A percentile compares a stretch with the other conserved stretches of the same genome.
These are phyloP conservation scores for Eimeria falciformis DNA, from an alignment of 169 alveolate species.

Conservation along the genomic window DNA sequence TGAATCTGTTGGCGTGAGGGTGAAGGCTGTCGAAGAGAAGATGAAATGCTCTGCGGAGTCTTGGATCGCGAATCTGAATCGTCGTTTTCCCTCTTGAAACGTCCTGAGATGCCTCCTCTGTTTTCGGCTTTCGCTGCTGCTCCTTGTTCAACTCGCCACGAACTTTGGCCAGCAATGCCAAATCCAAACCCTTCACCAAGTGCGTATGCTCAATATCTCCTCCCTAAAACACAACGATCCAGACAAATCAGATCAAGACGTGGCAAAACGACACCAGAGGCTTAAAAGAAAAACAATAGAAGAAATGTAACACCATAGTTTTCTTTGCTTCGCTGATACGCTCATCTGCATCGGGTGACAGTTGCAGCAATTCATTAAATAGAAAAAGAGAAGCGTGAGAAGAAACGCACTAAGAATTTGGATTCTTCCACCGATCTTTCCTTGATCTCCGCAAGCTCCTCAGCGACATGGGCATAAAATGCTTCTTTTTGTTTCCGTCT, in stretches of 20 bases:
- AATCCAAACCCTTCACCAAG: conserved; percentile 83
- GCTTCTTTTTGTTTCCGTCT: conserved; percentile 76
- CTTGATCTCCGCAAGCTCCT: conserved; percentile 78
- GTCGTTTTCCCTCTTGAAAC: neutral
- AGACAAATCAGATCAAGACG: neutral
- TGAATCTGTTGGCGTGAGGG: conserved; percentile 27
- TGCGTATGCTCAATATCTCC: conserved; percentile 86
- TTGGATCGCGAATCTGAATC: neutral
- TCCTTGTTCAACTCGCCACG: conserved; percentile 79
- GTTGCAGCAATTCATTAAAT: neutral
- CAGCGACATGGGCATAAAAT: conserved; percentile 78
- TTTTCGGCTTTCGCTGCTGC: conserved; percentile 15
- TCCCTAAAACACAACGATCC: neutral
- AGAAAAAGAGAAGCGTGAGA: neutral
- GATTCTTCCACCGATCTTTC: conserved; percentile 81
- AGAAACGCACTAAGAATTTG: conserved; percentile 74
- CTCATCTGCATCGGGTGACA: neutral
- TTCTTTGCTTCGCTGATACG: no score
- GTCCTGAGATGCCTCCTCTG: neutral
- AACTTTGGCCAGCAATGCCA: conserved; percentile 79
- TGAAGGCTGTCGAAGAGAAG: neutral
- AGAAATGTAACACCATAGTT: neutral
- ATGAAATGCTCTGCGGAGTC: conserved; percentile 2
- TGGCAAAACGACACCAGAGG: neutral
- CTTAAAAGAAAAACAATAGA: neutral